These are phyloP conservation scores for Candida mattraensis DNA, from an alignment of 805 yeast genomes.

Conservation along the genomic window DNA sequence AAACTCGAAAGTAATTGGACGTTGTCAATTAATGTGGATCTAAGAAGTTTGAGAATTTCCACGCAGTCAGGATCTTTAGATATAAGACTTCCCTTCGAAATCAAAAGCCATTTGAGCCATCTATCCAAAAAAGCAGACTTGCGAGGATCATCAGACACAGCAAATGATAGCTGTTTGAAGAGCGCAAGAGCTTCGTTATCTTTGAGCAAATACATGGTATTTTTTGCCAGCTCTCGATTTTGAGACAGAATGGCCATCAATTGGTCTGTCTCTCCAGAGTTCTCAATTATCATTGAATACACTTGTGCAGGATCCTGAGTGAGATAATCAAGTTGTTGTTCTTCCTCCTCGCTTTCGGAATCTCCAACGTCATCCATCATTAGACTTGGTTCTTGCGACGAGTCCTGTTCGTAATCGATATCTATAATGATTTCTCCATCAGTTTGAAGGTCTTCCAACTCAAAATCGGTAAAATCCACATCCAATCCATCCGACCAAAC, in stretches of 20 bases:
- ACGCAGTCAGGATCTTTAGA: constrained; percentile 51
- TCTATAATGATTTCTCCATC: constrained; percentile 21
- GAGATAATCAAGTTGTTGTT: constrained; percentile 16
- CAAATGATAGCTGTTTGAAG: constrained; percentile 46
- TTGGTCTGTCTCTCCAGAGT: constrained; percentile 24
- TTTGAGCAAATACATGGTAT: constrained; percentile 54
- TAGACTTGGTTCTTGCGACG: constrained; percentile 2
- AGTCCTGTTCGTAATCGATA: constrained; percentile 15
- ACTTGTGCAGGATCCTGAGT: constrained; percentile 27
- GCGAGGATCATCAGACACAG: constrained; percentile 53
- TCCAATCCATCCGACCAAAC: constrained; percentile 31
- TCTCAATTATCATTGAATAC: constrained; percentile 23
- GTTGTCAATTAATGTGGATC: constrained; percentile 54
- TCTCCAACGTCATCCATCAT: constrained; percentile 15
- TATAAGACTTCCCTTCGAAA: constrained; percentile 67
- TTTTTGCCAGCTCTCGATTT: constrained; percentile 45
- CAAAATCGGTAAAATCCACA: constrained; percentile 31
- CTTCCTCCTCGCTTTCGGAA: constrained; percentile 20
- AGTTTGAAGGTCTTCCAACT: constrained; percentile 31
- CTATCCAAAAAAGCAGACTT: constrained; percentile 40
- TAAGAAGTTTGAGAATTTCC: constrained; percentile 56
- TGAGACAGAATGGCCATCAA: constrained; percentile 34
- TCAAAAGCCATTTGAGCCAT: constrained; percentile 84
- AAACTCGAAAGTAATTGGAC: constrained; percentile 63
- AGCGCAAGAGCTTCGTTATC: constrained; percentile 42